Base-by-base conservation (phyloP, 192 early-diverging fungal genomes). In the Gryganskiella cystojenkinii region DNA sequence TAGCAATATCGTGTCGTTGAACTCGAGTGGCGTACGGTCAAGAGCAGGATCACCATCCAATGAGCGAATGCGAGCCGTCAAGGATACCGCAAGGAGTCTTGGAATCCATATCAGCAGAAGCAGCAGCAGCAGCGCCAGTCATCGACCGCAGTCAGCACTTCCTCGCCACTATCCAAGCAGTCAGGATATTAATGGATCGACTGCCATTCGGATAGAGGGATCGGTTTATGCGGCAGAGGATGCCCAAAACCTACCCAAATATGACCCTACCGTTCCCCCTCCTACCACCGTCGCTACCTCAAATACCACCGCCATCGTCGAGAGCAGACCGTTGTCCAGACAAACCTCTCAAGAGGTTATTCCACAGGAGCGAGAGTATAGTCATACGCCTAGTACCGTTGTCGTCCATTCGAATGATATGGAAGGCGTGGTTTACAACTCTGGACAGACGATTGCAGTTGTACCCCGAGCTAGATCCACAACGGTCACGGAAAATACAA, bases 31-130 rank as follows among this genome's bases (percentile, higher is more conserved):
- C 25, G n/a, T n/a, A n/a, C 72, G 64, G 0, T 67, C 64, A 25
- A 53, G 64, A 55, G 72, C 72, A 43, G 64, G 53, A 50, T 75
- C 72, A 24, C 72, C 72, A 25, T 67, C 72, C 15, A 47, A 74
- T 19, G 72, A 75, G 27, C 64, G 72, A 22, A n/a, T 59, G 22
- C 72, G 45, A 7, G 28, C 52, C 4, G 58, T 75, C 20, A 75
- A 75, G 47, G 72, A 75, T 8, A 64, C 72, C 40, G 72, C 72
- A 19, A 51, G 57, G 6, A 60, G 31, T 17, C 64, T 75, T 15
- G 72, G 72, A 3, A 75, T 75, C 4, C 56, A 67, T 31, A 42
- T 52, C 69, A 46, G 15, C 43, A 33, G 15, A 50, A 70, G 22
- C 58, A 70, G 3, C 66, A 44, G 9, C 15, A 5, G 24, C 30